Base-by-base conservation (phyloP, 164 flowering plant species). In the Stephania cephalantha region DNA sequence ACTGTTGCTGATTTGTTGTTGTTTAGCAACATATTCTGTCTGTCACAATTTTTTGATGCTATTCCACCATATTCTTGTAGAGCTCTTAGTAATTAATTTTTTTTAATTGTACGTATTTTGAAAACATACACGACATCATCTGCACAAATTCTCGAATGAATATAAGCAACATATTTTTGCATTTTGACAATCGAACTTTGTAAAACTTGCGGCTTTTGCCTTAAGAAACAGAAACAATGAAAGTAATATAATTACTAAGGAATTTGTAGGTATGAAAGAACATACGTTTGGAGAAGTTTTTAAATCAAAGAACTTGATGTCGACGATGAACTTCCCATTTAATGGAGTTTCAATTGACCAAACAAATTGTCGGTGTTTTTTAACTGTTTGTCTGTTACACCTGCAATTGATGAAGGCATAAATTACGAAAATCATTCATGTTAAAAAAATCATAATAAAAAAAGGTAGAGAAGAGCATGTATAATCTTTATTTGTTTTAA, bases 221-320 rank as follows among this genome's bases (percentile, higher is more conserved):
- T 25, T 67, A 31, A 9, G 4, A 67, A 25, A 31, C 70, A 69
- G 15, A 42, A 31, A 7, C 46, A 68, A 12, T 7, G 12, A 20
- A 31, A 29, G 29, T 46, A 11, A 71, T 2, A 53, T 13, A 6
- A 25, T 18, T 15, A 69, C 10, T 0, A n/a, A 45, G 25, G 0
- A 58, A 52, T 18, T 25, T 15, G 58, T 45, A 17, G 20, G 25
- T 75, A 29, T 3, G 3, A 31, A 50, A 68, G 68, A 72, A n/a
- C 87, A 30, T 89, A 90, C 99, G 71, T 85, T 68, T 5, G 86
- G 83, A 50, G 88, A 81, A 48, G 85, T 71, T 76, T 95, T 95
- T 78, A 95, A 76, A 84, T 95, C 98, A 70, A 87, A 87, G 78
- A 95, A 93, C 79, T 93, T 96, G 8, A 95, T 88, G 78, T 95